These are phyloP conservation scores for Aspergillus niger DNA, from an alignment of 2,329 filamentous ascomycete species.

Conservation along the genomic window DNA sequence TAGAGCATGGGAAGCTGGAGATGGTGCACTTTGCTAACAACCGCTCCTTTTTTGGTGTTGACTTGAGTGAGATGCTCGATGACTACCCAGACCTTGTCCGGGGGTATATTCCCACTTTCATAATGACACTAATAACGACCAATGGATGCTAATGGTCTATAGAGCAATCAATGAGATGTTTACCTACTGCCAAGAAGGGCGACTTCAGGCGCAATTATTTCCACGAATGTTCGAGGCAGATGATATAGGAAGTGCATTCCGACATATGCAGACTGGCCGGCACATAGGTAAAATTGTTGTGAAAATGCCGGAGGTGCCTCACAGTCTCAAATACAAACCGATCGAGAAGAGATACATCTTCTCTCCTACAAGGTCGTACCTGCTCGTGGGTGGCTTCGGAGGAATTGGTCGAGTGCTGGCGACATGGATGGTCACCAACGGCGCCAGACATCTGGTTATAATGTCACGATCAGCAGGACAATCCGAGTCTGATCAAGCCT, in stretches of 20 bases:
- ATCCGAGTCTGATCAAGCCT: background rate
- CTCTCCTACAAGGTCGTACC: slow-evolving; percentile 47
- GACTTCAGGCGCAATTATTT: background rate
- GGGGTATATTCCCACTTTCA: background rate
- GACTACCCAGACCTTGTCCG: background rate
- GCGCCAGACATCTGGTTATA: slow-evolving; percentile 51
- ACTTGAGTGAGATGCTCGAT: slow-evolving; percentile 1
- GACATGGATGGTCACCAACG: slow-evolving; percentile 50
- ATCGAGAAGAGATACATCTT: background rate
- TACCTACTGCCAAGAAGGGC: slow-evolving; percentile 1
- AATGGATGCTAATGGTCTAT: background rate
- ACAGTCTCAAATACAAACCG: background rate
- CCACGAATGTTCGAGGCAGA: background rate
- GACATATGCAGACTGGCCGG: slow-evolving; percentile 12
- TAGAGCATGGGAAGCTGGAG: slow-evolving; percentile 28
- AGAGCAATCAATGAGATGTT: background rate
- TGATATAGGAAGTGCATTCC: slow-evolving; percentile 3
- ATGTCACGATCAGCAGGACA: slow-evolving; percentile 49
- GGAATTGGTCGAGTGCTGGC: slow-evolving; percentile 58
- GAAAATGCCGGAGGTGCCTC: slow-evolving; percentile 8
- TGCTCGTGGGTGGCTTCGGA: slow-evolving; percentile 59
- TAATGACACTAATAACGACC: too few species aligned
- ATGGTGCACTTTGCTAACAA: slow-evolving; percentile 11
- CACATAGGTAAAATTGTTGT: slow-evolving; percentile 15
- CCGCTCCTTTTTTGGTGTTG: slow-evolving; percentile 13